Conservation (phyloP, 192 early-diverging fungal species). For the Coemansia guatemalensis region DNA sequence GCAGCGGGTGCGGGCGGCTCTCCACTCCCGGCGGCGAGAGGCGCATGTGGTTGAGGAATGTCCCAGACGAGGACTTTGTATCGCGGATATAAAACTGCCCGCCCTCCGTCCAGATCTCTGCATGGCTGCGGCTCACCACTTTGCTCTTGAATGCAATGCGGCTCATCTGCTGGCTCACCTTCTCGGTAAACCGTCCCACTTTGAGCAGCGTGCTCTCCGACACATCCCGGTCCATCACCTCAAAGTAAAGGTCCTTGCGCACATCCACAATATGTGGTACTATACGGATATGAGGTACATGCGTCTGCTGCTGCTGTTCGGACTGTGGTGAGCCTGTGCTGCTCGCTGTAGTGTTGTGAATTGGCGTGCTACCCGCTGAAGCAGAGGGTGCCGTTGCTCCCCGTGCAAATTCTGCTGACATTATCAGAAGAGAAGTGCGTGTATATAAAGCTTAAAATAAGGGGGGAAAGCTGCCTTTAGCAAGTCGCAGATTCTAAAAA, state of each 20-base stretch:
- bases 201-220: slow-evolving; percentile 61
- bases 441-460: neutral
- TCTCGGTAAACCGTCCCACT: slow-evolving; percentile 75
- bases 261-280: slow-evolving; percentile 58
- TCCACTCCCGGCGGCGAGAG: slow-evolving; percentile 84
- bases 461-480: too few species aligned
- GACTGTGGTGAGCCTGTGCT: neutral
- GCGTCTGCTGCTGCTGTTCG: slow-evolving; percentile 9
- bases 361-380: neutral
- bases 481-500: too few species aligned
- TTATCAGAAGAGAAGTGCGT: neutral
- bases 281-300: slow-evolving; percentile 54
- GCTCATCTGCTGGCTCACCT: slow-evolving; percentile 60
- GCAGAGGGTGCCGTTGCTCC: neutral
- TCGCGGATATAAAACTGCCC: slow-evolving; percentile 92
- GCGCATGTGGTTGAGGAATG: slow-evolving; percentile 95
- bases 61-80: slow-evolving; percentile 95
- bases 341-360: neutral
- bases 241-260: slow-evolving; percentile 60
- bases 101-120: slow-evolving; percentile 87
- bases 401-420: neutral
- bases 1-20: slow-evolving; percentile 75
- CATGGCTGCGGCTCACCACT: slow-evolving; percentile 90
- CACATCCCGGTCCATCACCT: slow-evolving; percentile 64
- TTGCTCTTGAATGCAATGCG: slow-evolving; percentile 86